These are phyloP conservation scores for Diplocarpon mali DNA, from an alignment of 2,329 filamentous ascomycete species.

Conservation along the genomic window DNA sequence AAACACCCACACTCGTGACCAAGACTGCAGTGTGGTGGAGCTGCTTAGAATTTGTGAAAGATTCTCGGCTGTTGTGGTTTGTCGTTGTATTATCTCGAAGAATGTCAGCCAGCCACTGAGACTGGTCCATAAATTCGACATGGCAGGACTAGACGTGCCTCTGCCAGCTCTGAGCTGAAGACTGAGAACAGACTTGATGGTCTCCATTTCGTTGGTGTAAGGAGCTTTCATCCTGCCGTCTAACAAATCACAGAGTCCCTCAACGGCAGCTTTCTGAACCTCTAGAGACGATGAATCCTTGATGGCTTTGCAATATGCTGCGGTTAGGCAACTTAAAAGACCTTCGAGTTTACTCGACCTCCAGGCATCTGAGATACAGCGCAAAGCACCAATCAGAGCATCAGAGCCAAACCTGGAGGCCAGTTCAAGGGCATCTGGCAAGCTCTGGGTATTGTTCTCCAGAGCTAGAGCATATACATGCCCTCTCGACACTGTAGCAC, in stretches of 20 bases:
- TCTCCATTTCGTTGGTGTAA: background rate
- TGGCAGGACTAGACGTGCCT: background rate
- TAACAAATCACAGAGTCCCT: background rate
- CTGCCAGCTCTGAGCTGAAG: background rate
- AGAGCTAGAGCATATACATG: background rate
- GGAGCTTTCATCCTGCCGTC: background rate
- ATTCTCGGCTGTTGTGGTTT: background rate
- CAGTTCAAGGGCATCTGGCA: background rate
- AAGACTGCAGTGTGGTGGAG: background rate
- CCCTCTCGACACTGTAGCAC: background rate
- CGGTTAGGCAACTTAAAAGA: background rate
- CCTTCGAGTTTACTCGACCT: background rate
- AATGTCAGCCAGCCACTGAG: background rate
- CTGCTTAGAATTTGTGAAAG: background rate
- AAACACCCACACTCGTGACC: background rate
- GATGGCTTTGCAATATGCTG: background rate
- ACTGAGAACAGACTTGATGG: background rate
- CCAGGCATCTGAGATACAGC: background rate
- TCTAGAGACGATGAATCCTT: background rate
- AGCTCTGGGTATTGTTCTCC: background rate
- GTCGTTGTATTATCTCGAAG: background rate
- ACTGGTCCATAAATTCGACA: background rate
- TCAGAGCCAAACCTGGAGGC: background rate
- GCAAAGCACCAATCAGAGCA: background rate
- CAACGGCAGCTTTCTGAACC: background rate